Evolutionary conservation across 2,329 filamentous ascomycete species (phyloP), one percentile per base, ranked within the genome.

Genomic region (Penicillium sp.): DNA sequence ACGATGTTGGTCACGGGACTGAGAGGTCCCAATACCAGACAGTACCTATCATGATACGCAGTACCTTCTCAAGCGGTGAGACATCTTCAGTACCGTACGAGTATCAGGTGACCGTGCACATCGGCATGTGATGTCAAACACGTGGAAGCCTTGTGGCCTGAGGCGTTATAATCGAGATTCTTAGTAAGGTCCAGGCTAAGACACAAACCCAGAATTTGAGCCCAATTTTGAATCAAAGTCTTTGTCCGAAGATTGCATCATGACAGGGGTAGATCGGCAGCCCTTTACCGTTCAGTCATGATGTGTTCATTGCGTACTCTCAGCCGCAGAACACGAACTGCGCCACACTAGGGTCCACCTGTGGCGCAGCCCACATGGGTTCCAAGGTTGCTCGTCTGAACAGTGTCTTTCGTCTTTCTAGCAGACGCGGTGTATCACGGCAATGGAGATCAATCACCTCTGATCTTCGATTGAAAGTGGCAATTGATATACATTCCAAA

Each of bases 361-460:
- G 48, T 56, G 54, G 54, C 55, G 46, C 55, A 57, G 45, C 16
- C 14, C 27, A 49, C 33, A 37, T 48, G 14, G 14, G 16, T 39
- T 39, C 9, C 35, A 39, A 10, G n/a, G 35, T 39, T 39, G 16
- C 10, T 19, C 7, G 9, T 39, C 35, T 26, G 33, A 22, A 16
- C 31, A 33, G 31, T 21, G 10, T 19, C 35, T 19, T 19, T 39
- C 35, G 16, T 19, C n/a, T 19, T 19, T 39, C 35, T 19, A 11
- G 35, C n/a, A 19, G 35, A 39, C 35, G 35, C 35, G 9, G 35
- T 39, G 35, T 39, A 10, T 4, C 1, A 19, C n/a, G 16, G 16
- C 7, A 19, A 19, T 39, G n/a, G n/a, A 41, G 39, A 41, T 41
- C n/a, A 41, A 22, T 41, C 39, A 41, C 19, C 22, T 41, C 22